Percentiles rank a stretch among this genome's conserved stretches.
These are phyloP conservation scores for Hygrocybe punicea DNA, from an alignment of 768 basidiomycete species.

Conservation along the genomic window DNA sequence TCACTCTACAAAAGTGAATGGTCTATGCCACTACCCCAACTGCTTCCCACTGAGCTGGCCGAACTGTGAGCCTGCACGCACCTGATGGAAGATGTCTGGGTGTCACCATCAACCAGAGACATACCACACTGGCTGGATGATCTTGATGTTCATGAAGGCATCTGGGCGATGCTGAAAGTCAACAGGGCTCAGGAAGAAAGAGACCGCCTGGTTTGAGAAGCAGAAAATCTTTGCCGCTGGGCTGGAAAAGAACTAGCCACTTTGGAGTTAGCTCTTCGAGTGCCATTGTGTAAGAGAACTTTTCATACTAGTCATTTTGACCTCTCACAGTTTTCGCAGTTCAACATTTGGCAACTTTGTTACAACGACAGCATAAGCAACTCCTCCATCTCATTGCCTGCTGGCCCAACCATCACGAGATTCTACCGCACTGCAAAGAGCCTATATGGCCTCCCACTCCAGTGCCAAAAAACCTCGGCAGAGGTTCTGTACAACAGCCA, in stretches of 20 bases:
- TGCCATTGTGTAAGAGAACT: conserved; percentile 19
- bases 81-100: conserved; percentile 41
- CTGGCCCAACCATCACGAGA: conserved; percentile 17
- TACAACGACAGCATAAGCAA: conserved; percentile 11
- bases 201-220: conserved; percentile 22
- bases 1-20: conserved; percentile 13
- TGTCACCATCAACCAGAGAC: conserved; percentile 12
- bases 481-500: background rate
- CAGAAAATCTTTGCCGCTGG: conserved; percentile 37
- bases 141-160: conserved; percentile 15
- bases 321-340: background rate
- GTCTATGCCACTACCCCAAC: conserved; percentile 31
- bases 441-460: background rate
- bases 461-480: background rate
- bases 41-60: conserved; percentile 30
- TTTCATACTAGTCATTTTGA: background rate
- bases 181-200: conserved; percentile 33
- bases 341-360: conserved; percentile 4
- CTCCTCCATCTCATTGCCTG: conserved; percentile 4
- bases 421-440: conserved; percentile 4
- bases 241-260: conserved; percentile 28
- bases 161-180: conserved; percentile 20
- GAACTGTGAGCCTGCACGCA: conserved; percentile 20
- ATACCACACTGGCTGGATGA: conserved; percentile 36
- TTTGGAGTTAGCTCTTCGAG: conserved; percentile 20